Base-by-base conservation (phyloP, 1,284 basidiomycete species). In the Trichosporon inkin region DNA sequence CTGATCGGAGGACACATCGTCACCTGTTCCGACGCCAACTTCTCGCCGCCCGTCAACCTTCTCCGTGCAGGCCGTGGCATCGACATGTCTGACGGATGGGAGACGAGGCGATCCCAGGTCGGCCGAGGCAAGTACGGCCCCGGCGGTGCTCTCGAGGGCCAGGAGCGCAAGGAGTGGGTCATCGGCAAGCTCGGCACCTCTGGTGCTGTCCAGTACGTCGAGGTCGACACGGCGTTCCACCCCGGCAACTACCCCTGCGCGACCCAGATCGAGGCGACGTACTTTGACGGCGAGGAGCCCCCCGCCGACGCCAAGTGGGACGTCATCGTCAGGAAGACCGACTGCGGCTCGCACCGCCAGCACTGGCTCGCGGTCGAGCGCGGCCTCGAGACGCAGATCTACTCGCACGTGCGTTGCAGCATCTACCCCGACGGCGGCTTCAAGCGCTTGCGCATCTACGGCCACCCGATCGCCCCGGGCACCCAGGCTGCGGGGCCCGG, bases 71-170 rank as follows among this genome's bases (percentile, higher is more conserved):
- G 95, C 35, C 81, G 95, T 75, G 89, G 89, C 0, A 56, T 87
- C 71, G 89, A 96, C 71, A 99, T 99, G 93, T 88, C 92, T 16
- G 94, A 98, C 73, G 95, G 96, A 6, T 99, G 95, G 96, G 95
- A 99, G 79, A 98, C 95, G 1, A 91, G 90, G 74, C 85, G 96
- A 58, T 93, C 88, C 68, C 83, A 95, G 55, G 81, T 81, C 44
- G 64, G 61, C 82, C 84, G 57, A 87, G 86, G 53, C 88, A 96
- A 75, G 66, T 76, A 76, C 58, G 70, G 65, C 1, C 38, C 58
- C 8, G 69, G 67, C 2, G 62, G 57, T 1, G 19, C 62, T 13
- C 62, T 73, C 14, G 62, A 61, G 5, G 72, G 71, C 71, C 89
- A 86, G 60, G 94, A 99, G 64, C 67, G 75, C 75, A 90, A 86